Base-by-base conservation (phyloP, 768 basidiomycete genomes). In the Trichaptum fuscoviolaceum region DNA sequence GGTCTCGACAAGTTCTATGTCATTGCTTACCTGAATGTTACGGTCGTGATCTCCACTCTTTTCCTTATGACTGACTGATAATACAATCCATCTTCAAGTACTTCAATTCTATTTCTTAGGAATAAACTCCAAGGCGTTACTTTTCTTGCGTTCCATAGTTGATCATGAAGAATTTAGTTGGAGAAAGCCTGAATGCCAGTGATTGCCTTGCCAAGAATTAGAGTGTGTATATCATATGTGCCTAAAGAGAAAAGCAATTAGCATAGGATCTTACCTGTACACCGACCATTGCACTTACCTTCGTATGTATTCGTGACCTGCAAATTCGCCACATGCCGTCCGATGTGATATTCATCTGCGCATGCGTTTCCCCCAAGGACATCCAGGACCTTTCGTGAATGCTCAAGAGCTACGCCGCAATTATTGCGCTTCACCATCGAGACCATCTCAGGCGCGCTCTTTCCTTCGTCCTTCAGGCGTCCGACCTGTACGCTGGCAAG, bases 291-390 rank as follows among this genome's bases (percentile, higher is more conserved):
- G n/a, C n/a, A n/a, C 35, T 69, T 74, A 83, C 93, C 95, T 82
- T 97, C 95, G 73, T 97, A 97, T 0, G 95, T 98, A 71, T 95
- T 95, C 8, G 94, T 89, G n/a, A 98, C 91, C 74, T 99, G 96
- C 67, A 97, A 75, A 76, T 98, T 99, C 0, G 92, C 91, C 9
- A 93, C 95, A 79, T 98, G 96, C 35, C 96, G 80, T n/a, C 93
- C 93, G 64, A 99, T 88, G 73, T 95, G 93, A 73, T 95, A 97
- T 92, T 99, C 96, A 72, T 98, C 96, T 34, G 92, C 83, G 64
- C 87, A 89, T 3, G 95, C 96, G 77, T 99, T 99, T 2, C 96
- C 96, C 27, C 96, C 96, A 59, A 99, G 80, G 42, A 97, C 90
- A 72, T 98, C 96, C 72, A 98, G 77, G 58, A 99, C 80, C 66